Base-by-base conservation (phyloP, 148 eudicot species). In the Vaccinium myrtillus region DNA sequence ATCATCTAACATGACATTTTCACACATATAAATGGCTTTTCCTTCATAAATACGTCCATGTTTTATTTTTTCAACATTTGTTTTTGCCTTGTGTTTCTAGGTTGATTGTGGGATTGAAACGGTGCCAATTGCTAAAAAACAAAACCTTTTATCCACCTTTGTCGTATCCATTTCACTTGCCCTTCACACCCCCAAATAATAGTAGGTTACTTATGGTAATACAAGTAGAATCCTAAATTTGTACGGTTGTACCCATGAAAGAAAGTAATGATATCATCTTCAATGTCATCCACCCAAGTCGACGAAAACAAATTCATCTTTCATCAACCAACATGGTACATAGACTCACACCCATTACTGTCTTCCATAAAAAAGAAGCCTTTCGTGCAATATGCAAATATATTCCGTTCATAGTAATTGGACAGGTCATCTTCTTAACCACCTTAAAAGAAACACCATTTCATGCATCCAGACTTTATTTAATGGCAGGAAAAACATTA, bases 341-440 rank as follows among this genome's bases (percentile, higher is more conserved):
- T 58, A 5, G 54, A 58, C 14, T 58, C 18, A 58, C 43, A 27
- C 16, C 16, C 43, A 69, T 27, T 69, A 30, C 12, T 27, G 36
- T 30, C 43, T 69, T 69, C 75, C 75, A 69, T 69, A 69, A 27
- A 63, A 69, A 69, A 69, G 43, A 23, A 69, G 75, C 39, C 43
- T 69, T 69, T 27, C 2, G 2, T 21, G 5, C 27, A 69, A 11
- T 69, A 69, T 25, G 75, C 43, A 30, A 11, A 27, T 69, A 69
- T 13, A 14, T 70, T 30, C 43, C 43, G 2, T 30, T 39, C 43
- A 70, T 32, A 12, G 43, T 14, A 70, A 70, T 13, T 70, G 19
- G 75, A 27, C 75, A 70, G 36, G 11, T 30, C 75, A 70, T 70
- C 75, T 30, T 70, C 43, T 4, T 13, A 70, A 70, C 18, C 0